phyloP scores from a whole-genome alignment of 2,329 filamentous ascomycete genomes.

The Talaromyces marneffei region DNA sequence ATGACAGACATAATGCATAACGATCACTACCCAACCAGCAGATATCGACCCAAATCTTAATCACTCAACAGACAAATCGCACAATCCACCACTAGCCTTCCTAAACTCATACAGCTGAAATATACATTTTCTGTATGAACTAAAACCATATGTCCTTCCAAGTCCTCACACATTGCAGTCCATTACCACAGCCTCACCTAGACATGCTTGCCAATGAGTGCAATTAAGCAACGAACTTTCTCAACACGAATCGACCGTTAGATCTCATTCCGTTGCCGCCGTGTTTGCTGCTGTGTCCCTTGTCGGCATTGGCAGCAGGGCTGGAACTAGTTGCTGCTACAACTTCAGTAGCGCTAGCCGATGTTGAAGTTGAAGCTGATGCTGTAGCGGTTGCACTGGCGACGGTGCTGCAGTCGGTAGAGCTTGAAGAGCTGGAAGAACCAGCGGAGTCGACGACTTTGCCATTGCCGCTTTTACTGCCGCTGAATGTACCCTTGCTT shows the following conservation, averaged over 20 bases:
- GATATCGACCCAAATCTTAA: background rate
- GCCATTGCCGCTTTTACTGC: background rate
- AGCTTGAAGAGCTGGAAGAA: background rate
- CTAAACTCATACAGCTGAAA: background rate
- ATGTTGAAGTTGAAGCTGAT: slow-evolving; percentile 1
- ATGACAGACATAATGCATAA: background rate
- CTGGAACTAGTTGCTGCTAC: slow-evolving; percentile 7
- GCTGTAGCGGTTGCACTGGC: too few species aligned
- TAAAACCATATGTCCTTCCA: background rate
- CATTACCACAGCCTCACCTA: background rate
- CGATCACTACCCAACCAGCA: slow-evolving; percentile 2
- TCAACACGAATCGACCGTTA: slow-evolving; percentile 3
- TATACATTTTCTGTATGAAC: background rate
- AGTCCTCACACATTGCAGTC: background rate
- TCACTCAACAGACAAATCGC: background rate
- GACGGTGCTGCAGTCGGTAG: background rate
- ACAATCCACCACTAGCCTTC: background rate
- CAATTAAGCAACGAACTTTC: slow-evolving; percentile 5
- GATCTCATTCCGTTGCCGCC: slow-evolving; percentile 4
- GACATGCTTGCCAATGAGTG: background rate
- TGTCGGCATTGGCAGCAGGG: background rate
- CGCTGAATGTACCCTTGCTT: background rate
- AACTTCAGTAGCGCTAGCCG: background rate
- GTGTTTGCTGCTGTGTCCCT: slow-evolving; percentile 8
- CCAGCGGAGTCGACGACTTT: background rate